phyloP scores from a whole-genome alignment of 768 basidiomycete genomes.

The Rhizopogon vesiculosus region DNA sequence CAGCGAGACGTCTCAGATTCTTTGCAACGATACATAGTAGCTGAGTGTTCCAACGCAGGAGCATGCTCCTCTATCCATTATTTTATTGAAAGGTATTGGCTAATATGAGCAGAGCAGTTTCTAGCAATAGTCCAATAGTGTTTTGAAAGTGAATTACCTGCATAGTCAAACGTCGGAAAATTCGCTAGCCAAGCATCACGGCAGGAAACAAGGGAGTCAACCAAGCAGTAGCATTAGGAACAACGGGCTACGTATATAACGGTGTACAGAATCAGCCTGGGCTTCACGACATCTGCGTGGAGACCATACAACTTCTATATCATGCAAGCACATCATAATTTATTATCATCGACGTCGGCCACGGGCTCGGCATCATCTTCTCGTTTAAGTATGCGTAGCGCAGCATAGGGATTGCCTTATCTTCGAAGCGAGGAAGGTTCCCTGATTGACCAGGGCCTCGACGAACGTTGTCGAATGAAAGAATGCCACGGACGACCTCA shows the following conservation, averaged over 20 bases:
- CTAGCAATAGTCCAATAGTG: too few relatives aligned
- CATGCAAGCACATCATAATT: constrained; percentile 30
- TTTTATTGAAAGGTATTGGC: not conserved
- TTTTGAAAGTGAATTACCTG: too few relatives aligned
- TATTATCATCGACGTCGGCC: constrained; percentile 65
- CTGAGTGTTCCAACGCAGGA: not conserved
- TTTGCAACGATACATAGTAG: not conserved
- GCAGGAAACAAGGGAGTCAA: too few relatives aligned
- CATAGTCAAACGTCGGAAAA: too few relatives aligned
- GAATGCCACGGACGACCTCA: constrained; percentile 59
- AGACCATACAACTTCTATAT: not conserved
- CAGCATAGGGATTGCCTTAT: constrained; percentile 42
- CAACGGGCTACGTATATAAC: too few relatives aligned
- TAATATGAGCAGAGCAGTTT: not conserved
- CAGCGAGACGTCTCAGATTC: not conserved
- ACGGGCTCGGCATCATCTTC: constrained; percentile 47
- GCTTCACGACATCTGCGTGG: too few relatives aligned
- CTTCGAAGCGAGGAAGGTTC: constrained; percentile 51
- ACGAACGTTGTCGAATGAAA: constrained; percentile 50
- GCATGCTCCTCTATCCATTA: not conserved
- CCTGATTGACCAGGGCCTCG: constrained; percentile 72
- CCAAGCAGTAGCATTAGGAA: too few relatives aligned
- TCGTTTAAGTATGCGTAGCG: constrained; percentile 53
- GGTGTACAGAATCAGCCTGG: too few relatives aligned
- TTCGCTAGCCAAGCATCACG: too few relatives aligned